Evolutionary conservation across 2,329 filamentous ascomycete species (phyloP).

Genomic region (Trichoderma sp.): DNA sequence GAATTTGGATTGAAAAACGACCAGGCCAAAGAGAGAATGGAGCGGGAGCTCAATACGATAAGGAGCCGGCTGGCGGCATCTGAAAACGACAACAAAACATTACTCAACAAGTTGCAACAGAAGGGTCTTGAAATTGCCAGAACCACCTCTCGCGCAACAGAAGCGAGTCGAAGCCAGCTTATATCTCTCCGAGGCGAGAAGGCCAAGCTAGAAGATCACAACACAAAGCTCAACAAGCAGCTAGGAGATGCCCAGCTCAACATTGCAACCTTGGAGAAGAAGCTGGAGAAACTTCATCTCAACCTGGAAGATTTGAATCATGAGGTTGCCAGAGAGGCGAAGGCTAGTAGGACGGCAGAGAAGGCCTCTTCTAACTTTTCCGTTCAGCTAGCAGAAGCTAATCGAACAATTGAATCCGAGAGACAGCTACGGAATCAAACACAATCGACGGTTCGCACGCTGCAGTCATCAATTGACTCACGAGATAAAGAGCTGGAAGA

Average conservation of each 20-base stretch:
- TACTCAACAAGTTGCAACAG: slow-evolving; percentile 97
- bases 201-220: slow-evolving; percentile 78
- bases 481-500: slow-evolving; percentile 81
- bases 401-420: slow-evolving; percentile 88
- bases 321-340: slow-evolving; percentile 86
- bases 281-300: slow-evolving; percentile 88
- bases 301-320: slow-evolving; percentile 91
- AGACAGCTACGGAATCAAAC: slow-evolving; percentile 82
- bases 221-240: slow-evolving; percentile 77
- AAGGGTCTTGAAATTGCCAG: slow-evolving; percentile 96
- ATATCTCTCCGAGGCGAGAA: slow-evolving; percentile 81
- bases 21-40: slow-evolving; percentile 89
- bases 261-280: slow-evolving; percentile 85
- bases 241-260: slow-evolving; percentile 83
- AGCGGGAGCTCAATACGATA: slow-evolving; percentile 87
- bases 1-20: slow-evolving; percentile 89
- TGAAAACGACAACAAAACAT: slow-evolving; percentile 91
- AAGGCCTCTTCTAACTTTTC: slow-evolving; percentile 80
- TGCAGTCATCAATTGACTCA: slow-evolving; percentile 78
- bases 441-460: slow-evolving; percentile 79
- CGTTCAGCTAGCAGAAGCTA: slow-evolving; percentile 84
- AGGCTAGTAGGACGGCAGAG: slow-evolving; percentile 86
- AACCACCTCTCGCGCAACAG: slow-evolving; percentile 81
- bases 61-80: slow-evolving; percentile 88
- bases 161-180: slow-evolving; percentile 79